Conservation (phyloP, 768 basidiomycete genomes). For the Leccinellum rugosiceps region DNA sequence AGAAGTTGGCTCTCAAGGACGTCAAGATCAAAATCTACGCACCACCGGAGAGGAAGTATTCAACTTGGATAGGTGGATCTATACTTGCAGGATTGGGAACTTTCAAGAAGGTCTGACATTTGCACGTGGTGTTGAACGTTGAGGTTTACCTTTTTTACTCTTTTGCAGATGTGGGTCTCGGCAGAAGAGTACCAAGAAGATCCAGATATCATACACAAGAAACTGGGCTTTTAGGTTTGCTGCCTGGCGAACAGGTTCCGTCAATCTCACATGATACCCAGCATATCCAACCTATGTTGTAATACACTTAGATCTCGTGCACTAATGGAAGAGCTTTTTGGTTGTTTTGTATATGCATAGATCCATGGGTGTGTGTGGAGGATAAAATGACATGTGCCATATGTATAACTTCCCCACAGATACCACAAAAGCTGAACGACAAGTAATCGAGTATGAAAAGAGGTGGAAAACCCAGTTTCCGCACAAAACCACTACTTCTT, state of each 20-base stretch:
- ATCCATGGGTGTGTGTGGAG: slow-evolving; percentile 20
- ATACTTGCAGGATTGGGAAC: slow-evolving; percentile 94
- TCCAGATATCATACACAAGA: slow-evolving; percentile 97
- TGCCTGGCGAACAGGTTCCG: slow-evolving; percentile 8
- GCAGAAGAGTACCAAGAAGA: slow-evolving; percentile 99
- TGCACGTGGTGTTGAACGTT: background rate
- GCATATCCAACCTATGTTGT: slow-evolving; percentile 29
- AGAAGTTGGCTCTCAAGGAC: slow-evolving; percentile 92
- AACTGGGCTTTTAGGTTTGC: slow-evolving; percentile 67
- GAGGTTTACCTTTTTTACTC: slow-evolving; percentile 9
- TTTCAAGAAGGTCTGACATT: slow-evolving; percentile 81
- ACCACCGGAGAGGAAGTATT: slow-evolving; percentile 98
- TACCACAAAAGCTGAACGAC: slow-evolving; percentile 36
- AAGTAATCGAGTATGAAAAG: slow-evolving; percentile 19
- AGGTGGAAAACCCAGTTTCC: slow-evolving; percentile 14
- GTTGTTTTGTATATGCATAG: slow-evolving; percentile 25
- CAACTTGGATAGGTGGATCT: slow-evolving; percentile 95
- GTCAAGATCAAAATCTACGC: slow-evolving; percentile 99
- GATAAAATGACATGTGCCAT: slow-evolving; percentile 38
- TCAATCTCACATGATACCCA: slow-evolving; percentile 31
- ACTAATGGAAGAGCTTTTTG: slow-evolving; percentile 22
- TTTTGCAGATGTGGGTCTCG: slow-evolving; percentile 93
- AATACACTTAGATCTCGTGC: slow-evolving; percentile 29
- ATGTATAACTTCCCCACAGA: slow-evolving; percentile 38
- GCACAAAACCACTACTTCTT: slow-evolving; percentile 68